These are phyloP conservation scores for Nannochloropsis gaditana DNA, from an alignment of 108 stramenopile species.

Conservation along the genomic window DNA sequence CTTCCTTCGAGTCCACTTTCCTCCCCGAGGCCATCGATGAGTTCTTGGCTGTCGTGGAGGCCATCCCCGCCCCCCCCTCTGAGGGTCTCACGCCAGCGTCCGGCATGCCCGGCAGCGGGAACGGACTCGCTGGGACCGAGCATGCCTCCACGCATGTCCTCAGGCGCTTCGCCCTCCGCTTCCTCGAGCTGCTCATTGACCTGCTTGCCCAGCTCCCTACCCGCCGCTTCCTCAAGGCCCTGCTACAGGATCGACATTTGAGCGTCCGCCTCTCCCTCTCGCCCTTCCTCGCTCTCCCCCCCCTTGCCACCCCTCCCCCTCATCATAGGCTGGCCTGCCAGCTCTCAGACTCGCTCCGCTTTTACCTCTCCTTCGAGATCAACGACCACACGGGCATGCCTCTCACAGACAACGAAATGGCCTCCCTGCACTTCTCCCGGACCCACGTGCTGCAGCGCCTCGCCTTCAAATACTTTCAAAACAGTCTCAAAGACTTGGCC, in stretches of 20 bases:
- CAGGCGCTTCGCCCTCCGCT: slow-evolving; percentile 22
- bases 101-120: neutral
- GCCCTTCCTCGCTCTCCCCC: neutral
- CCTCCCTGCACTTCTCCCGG: neutral
- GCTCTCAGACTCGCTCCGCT: slow-evolving; percentile 34
- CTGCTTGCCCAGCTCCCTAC: slow-evolving; percentile 55
- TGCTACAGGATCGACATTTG: slow-evolving; percentile 20
- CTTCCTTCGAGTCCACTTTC: neutral
- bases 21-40: slow-evolving; percentile 16
- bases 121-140: neutral
- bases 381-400: slow-evolving; percentile 51
- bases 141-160: neutral
- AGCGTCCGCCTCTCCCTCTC: slow-evolving; percentile 15
- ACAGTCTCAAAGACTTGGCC: slow-evolving; percentile 60
- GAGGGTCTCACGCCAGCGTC: neutral
- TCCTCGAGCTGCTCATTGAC: slow-evolving; percentile 53
- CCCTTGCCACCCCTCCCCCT: slow-evolving; percentile 28
- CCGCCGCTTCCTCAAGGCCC: slow-evolving; percentile 51
- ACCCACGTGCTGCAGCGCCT: slow-evolving; percentile 64
- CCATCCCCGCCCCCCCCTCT: neutral
- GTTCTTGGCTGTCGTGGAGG: neutral
- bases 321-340: slow-evolving; percentile 30
- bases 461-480: slow-evolving; percentile 61
- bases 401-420: slow-evolving; percentile 32
- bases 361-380: slow-evolving; percentile 49